Conservation (phyloP, 352 stramenopile species). For the Phytophthora melonis region DNA sequence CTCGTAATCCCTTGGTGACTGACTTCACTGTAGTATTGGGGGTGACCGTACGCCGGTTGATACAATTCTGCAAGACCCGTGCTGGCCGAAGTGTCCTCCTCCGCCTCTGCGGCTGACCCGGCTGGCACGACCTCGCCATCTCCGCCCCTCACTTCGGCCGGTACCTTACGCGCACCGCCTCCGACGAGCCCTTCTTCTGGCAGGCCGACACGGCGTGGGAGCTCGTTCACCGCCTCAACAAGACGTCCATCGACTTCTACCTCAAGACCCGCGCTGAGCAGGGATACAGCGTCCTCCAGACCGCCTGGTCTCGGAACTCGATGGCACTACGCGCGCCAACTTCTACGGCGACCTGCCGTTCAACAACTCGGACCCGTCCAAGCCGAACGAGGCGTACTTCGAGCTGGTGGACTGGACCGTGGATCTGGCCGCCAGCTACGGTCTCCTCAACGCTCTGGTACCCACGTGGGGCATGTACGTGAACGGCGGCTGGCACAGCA, state of each 20-base stretch:
- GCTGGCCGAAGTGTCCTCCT: no score
- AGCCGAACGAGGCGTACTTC: no score
- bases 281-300: conserved; percentile 34
- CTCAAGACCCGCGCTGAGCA: conserved; percentile 29
- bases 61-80: no score
- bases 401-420: no score
- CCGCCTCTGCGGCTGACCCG: background rate
- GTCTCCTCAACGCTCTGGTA: conserved; percentile 25
- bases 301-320: conserved; percentile 29
- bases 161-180: conserved; percentile 29
- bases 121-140: conserved; percentile 34
- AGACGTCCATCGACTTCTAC: conserved; percentile 41
- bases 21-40: no score
- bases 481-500: conserved; percentile 20
- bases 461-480: conserved; percentile 25
- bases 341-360: no score
- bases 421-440: conserved; percentile 31
- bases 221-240: conserved; percentile 30
- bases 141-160: conserved; percentile 16
- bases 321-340: no score
- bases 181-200: conserved; percentile 30
- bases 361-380: no score
- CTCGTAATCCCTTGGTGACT: no score
- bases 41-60: no score
- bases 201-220: conserved; percentile 39